Base-by-base conservation (phyloP, 192 early-diverging fungal species). In the Geranomyces variabilis region DNA sequence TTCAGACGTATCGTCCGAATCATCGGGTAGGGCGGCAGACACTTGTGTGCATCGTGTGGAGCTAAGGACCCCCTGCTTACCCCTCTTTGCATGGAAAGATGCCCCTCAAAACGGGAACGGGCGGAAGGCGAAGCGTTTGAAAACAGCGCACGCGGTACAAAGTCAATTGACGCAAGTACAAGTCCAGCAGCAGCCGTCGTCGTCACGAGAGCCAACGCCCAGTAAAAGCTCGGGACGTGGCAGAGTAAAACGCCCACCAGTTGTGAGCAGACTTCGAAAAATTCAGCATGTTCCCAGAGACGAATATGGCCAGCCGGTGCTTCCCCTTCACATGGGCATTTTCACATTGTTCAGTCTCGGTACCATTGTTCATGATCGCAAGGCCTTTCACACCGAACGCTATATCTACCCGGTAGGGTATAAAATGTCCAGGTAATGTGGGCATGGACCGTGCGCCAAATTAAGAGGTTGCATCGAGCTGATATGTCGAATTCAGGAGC, bases 361-460 rank as follows among this genome's bases (percentile, higher is more conserved):
- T n/a, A 70, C 63, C 17, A 87, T 97, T 28, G 83, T 92, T 4
- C 84, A 80, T 70, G 91, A 94, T 67, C 83, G 90, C 13, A 84
- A 89, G 46, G 81, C 84, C 0, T 97, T 91, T 73, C 94, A 97
- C 66, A 93, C 85, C 66, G 93, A 96, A 69, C 85, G 93, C 15
- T 95, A 97, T 70, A 96, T 97, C 45, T 97, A 86, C 81, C 95
- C 95, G 0, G 90, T 96, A 1, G 94, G 95, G 9, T 97, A 94
- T 78, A 88, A 73, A n/a, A 67, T 80, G 81, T 45, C 88, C 77
- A 75, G 66, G 74, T 67, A 62, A 41, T 3, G 36, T 7, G 3
- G 36, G 36, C 36, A 41, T 41, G n/a, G n/a, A n/a, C n/a, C 31
- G 51, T 53, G n/a, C 17, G 15, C 51, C 51, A 17, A 15, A 53